Conservation (phyloP, 768 basidiomycete genomes). For the Suillus fuscotomentosus region DNA sequence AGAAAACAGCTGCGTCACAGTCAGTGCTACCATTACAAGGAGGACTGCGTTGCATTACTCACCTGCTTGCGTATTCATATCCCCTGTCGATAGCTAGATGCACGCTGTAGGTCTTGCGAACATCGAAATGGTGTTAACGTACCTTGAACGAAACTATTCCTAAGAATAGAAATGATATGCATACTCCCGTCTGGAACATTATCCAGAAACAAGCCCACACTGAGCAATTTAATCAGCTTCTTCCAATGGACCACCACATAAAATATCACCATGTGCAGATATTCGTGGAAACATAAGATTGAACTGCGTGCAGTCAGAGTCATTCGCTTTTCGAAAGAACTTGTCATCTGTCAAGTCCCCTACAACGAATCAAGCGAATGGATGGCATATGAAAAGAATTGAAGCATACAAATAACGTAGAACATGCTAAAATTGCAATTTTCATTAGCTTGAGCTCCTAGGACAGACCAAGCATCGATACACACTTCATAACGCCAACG, state of each 20-base stretch:
- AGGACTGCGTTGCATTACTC: conserved; percentile 22
- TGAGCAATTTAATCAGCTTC: conserved; percentile 25
- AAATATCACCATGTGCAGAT: conserved; percentile 64
- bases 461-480: conserved; percentile 11
- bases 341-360: conserved; percentile 95
- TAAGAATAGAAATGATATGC: conserved; percentile 76
- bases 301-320: conserved; percentile 92
- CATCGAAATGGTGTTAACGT: conserved; percentile 10
- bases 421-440: conserved; percentile 52
- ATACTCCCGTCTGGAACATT: conserved; percentile 67
- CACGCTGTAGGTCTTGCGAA: conserved; percentile 7
- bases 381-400: neutral
- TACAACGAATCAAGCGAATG: conserved; percentile 28
- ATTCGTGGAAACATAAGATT: conserved; percentile 68
- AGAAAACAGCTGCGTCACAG: conserved; percentile 48
- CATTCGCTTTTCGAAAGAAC: conserved; percentile 92
- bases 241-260: conserved; percentile 1
- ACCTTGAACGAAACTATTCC: conserved; percentile 87
- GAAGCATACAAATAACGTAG: conserved; percentile 78
- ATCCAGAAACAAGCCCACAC: conserved; percentile 91
- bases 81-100: conserved; percentile 35
- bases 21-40: conserved; percentile 8
- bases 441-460: conserved; percentile 10
- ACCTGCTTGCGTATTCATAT: conserved; percentile 69
- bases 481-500: conserved; percentile 83